phyloP scores from a whole-genome alignment of 768 basidiomycete species.

The Boletus tomentosulus region DNA sequence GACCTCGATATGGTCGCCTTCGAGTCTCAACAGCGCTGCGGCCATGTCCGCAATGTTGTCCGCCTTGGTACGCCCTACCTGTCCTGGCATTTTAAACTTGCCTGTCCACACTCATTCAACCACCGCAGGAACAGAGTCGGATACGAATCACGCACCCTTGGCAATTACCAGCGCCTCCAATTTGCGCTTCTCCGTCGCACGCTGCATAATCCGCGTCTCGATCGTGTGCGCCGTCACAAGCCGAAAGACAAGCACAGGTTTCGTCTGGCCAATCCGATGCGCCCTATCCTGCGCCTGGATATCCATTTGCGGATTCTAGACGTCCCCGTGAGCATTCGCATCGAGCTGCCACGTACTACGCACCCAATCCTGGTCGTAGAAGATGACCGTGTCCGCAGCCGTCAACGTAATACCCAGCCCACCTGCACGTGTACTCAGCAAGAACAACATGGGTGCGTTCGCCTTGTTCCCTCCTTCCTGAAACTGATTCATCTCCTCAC shows the following conservation, averaged over 20 bases:
- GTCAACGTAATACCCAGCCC: slow-evolving; percentile 96
- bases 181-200: slow-evolving; percentile 82
- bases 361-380: slow-evolving; percentile 25
- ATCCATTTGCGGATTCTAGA: slow-evolving; percentile 92
- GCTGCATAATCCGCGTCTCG: slow-evolving; percentile 87
- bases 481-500: slow-evolving; percentile 81
- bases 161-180: slow-evolving; percentile 95
- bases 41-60: slow-evolving; percentile 81
- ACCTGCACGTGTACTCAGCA: slow-evolving; percentile 90
- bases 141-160: slow-evolving; percentile 48
- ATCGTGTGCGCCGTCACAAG: slow-evolving; percentile 85
- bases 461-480: slow-evolving; percentile 63
- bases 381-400: slow-evolving; percentile 43
- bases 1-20: slow-evolving; percentile 87
- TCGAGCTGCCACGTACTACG: background rate
- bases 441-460: slow-evolving; percentile 71
- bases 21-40: slow-evolving; percentile 67
- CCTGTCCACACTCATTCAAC: slow-evolving; percentile 36
- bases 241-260: slow-evolving; percentile 85
- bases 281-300: slow-evolving; percentile 94
- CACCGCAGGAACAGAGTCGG: background rate
- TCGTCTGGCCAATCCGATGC: slow-evolving; percentile 93
- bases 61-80: slow-evolving; percentile 47
- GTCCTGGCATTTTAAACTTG: slow-evolving; percentile 77
- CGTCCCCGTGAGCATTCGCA: background rate